Conservation (phyloP, 768 basidiomycete species). For the Cubamyces sp. region DNA sequence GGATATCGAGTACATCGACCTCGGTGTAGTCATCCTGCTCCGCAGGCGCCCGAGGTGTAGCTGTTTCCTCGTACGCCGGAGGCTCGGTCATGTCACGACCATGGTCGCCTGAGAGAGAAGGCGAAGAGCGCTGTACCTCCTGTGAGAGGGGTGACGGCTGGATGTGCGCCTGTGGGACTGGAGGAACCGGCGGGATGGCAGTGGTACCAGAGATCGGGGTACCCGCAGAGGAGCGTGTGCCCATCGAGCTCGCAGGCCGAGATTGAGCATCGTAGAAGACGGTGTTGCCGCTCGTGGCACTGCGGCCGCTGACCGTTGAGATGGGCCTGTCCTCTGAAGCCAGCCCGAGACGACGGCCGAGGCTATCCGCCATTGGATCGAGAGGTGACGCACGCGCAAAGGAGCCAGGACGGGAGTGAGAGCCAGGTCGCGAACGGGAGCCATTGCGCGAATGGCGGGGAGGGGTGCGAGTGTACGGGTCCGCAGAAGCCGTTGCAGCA, state of each 20-base stretch:
- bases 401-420: slow-evolving; percentile 25
- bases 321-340: slow-evolving; percentile 48
- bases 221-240: slow-evolving; percentile 23
- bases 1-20: slow-evolving; percentile 56
- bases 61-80: slow-evolving; percentile 27
- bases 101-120: not conserved
- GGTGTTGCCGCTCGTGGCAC: slow-evolving; percentile 51
- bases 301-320: slow-evolving; percentile 59
- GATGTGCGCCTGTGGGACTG: slow-evolving; percentile 16
- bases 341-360: slow-evolving; percentile 20
- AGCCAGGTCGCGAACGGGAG: slow-evolving; percentile 28
- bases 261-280: slow-evolving; percentile 68
- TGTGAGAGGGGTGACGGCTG: slow-evolving; percentile 24
- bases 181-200: slow-evolving; percentile 23
- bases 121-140: slow-evolving; percentile 10
- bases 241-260: slow-evolving; percentile 45
- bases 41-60: not conserved
- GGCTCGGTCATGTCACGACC: slow-evolving; percentile 9
- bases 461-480: slow-evolving; percentile 34
- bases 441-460: slow-evolving; percentile 32
- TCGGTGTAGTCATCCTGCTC: slow-evolving; percentile 9
- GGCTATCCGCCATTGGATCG: slow-evolving; percentile 11
- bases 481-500: slow-evolving; percentile 6
- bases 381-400: slow-evolving; percentile 20
- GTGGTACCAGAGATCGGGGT: slow-evolving; percentile 12